These are phyloP conservation scores for Penicillium dipodomyicola DNA, from an alignment of 495 filamentous ascomycete genomes.

Conservation along the genomic window DNA sequence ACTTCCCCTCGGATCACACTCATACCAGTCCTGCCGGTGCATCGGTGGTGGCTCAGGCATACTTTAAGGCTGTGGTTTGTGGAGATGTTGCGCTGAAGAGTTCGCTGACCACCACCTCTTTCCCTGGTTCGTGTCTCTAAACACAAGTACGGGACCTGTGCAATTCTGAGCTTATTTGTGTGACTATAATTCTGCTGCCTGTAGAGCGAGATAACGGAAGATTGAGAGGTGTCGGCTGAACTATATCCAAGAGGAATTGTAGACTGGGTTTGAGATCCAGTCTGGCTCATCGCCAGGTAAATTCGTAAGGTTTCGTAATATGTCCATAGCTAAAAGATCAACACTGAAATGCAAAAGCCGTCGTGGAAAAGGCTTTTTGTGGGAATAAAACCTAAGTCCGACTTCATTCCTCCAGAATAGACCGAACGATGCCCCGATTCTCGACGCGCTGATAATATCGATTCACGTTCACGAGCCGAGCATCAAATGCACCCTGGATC, in stretches of 20 bases:
- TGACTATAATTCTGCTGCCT: neutral
- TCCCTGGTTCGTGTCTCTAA: conserved; percentile 34
- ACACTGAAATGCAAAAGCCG: neutral
- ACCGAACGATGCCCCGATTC: conserved; percentile 48
- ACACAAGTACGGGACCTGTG: neutral
- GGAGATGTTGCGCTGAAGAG: conserved; percentile 35
- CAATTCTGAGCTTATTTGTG: neutral
- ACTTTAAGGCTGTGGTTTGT: conserved; percentile 58
- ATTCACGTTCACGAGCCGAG: conserved; percentile 44
- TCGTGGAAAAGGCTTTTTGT: neutral
- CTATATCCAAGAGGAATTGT: neutral
- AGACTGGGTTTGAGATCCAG: neutral
- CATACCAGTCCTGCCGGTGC: conserved; percentile 62
- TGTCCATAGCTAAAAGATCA: conserved; percentile 17
- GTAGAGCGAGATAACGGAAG: neutral
- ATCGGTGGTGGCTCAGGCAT: conserved; percentile 56
- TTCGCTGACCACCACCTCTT: conserved; percentile 29
- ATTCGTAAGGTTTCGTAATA: conserved; percentile 12
- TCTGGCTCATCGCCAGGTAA: neutral
- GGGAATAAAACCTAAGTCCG: neutral
- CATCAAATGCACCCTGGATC: conserved; percentile 24
- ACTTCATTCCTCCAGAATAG: conserved; percentile 40
- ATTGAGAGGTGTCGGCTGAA: neutral
- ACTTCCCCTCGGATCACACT: conserved; percentile 63
- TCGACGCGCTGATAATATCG: conserved; percentile 53